Conservation (phyloP, 179 eudicot genomes). For the Silene noctiflora region DNA sequence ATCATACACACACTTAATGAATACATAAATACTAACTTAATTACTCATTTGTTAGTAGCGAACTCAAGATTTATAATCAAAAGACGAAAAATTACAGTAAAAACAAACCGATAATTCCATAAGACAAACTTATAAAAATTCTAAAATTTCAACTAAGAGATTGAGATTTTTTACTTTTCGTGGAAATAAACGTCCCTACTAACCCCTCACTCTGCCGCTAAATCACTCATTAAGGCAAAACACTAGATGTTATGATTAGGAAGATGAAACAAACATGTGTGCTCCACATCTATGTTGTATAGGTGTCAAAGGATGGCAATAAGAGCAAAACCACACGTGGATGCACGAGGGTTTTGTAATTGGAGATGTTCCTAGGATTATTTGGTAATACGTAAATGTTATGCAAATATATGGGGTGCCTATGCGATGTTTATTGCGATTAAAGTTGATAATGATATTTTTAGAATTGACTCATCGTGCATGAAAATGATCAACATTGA, state of each 20-base stretch:
- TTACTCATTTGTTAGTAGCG: background rate
- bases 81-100: no score
- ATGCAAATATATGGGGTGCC: background rate
- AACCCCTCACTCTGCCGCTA: no score
- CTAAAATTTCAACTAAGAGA: no score
- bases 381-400: background rate
- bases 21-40: background rate
- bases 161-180: no score
- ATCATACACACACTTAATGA: background rate
- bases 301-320: background rate
- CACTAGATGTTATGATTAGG: background rate
- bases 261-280: background rate
- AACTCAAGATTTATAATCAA: no score
- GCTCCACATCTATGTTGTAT: constrained; percentile 6
- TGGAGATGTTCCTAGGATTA: background rate
- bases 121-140: no score
- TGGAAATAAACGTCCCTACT: no score
- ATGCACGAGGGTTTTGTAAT: constrained; percentile 16
- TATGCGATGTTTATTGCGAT: background rate
- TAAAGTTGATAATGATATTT: constrained; percentile 10
- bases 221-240: background rate
- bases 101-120: no score
- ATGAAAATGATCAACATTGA: background rate
- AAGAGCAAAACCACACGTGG: constrained; percentile 16
- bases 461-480: constrained; percentile 10